Base-by-base conservation (phyloP, 2,329 filamentous ascomycete genomes). In the Verticillium albo-atrum region DNA sequence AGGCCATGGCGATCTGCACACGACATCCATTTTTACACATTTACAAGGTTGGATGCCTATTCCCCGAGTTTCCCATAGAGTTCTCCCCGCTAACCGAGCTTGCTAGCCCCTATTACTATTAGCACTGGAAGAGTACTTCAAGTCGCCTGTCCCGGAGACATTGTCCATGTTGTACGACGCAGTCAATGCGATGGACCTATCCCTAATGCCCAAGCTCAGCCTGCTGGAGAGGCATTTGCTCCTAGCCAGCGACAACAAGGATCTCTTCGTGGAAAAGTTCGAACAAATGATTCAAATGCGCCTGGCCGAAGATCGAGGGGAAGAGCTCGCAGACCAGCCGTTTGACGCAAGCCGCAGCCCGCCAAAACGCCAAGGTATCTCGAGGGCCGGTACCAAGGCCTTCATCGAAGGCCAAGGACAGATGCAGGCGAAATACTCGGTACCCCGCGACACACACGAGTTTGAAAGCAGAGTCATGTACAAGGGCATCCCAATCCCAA, bases 1-100 rank as follows among this genome's bases (percentile, higher is more conserved):
- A 98, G 73, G 92, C 95, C 50, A 99, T 99, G 95, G 95, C 95
- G 30, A 97, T 99, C 66, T 99, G 95, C 79, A 99, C 95, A 7
- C 83, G 95, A 51, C 95, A 99, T 79, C 93, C 95, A 3, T 99
- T 99, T 75, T 78, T 99, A 66, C 95, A 99, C 75, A 99, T 99
- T 64, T 99, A 99, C 79, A 99, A 99, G 84, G 90, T 89, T 72
- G 65, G 79, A 71, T 55, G 59, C 58, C 60, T 50, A 58, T 37
- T 42, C 30, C 37, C 59, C 23, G 37, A n/a, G 61, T 28, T 50
- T 6, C 6, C 57, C 30, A 20, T 51, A 28, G 9, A 53, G 51
- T 53, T n/a, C 26, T 10, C 25, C 3, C 25, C 9, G 28, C 42
- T 52, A 60, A 26, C n/a, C 20, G 30, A 27, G 20, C 2, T 56